Evolutionary conservation across 352 stramenopile genomes (phyloP).

Genomic region (Pythium aquatile): DNA sequence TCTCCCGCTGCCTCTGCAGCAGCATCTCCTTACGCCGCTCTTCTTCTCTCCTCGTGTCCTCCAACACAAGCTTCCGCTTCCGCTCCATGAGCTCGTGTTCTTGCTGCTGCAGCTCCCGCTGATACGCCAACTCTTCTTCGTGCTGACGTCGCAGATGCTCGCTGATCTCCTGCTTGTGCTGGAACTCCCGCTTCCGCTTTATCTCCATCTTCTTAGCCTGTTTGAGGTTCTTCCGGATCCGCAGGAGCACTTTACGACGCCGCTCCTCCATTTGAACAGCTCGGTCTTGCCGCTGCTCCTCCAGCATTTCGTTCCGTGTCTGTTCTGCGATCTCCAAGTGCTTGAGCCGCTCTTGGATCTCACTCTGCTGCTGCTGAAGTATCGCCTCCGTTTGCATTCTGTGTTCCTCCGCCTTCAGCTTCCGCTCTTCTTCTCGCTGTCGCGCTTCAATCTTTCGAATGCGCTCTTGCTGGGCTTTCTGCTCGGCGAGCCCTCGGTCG

Average conservation of each 20-base stretch:
- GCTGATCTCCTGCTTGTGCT: slow-evolving; percentile 56
- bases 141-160: slow-evolving; percentile 55
- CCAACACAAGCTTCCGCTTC: slow-evolving; percentile 67
- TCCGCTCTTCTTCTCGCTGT: slow-evolving; percentile 70
- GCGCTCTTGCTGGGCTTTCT: slow-evolving; percentile 76
- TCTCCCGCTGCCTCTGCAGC: slow-evolving; percentile 59
- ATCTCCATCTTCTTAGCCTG: slow-evolving; percentile 60
- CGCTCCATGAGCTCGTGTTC: slow-evolving; percentile 71
- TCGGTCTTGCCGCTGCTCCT: slow-evolving; percentile 64
- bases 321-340: slow-evolving; percentile 68
- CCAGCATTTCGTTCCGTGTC: slow-evolving; percentile 66
- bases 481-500: slow-evolving; percentile 69
- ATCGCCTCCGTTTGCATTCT: slow-evolving; percentile 52
- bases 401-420: slow-evolving; percentile 74
- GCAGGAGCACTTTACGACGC: slow-evolving; percentile 49
- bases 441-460: slow-evolving; percentile 62
- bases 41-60: slow-evolving; percentile 71
- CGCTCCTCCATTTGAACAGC: slow-evolving; percentile 66
- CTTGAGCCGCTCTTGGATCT: slow-evolving; percentile 56
- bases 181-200: slow-evolving; percentile 64
- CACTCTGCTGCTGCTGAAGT: slow-evolving; percentile 58
- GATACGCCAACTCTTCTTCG: slow-evolving; percentile 55
- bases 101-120: slow-evolving; percentile 54
- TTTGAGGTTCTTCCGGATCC: slow-evolving; percentile 71
- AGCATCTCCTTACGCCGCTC: slow-evolving; percentile 70